Base-by-base conservation (phyloP, 140 eudicot species). In the Cichorium intybus region DNA sequence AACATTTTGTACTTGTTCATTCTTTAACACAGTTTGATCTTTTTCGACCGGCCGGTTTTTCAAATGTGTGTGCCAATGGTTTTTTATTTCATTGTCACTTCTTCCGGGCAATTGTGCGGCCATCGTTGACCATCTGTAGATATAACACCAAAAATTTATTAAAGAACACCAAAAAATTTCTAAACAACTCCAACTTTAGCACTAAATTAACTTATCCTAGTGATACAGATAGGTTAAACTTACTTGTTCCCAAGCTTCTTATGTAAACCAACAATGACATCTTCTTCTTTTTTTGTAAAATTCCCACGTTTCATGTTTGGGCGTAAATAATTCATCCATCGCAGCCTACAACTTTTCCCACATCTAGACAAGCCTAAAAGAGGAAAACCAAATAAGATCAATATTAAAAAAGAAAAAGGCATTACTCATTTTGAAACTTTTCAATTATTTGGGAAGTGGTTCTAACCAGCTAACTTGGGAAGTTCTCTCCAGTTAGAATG, bases 401-500 rank as follows among this genome's bases (percentile, higher is more conserved):
- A 17, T 20, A 59, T 70, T 45, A 33, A 43, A 4, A 4, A 43
- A 43, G 49, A 16, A 54, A 64, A 18, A 12, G 23, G 17, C 16
- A 11, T 48, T 7, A 37, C 4, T 24, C 15, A 15, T 17, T 9
- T 22, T 17, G 8, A 47, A 52, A n/a, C 14, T 29, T 34, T 2
- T 18, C 10, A 20, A 49, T 11, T 23, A 14, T 9, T 24, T 6
- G 5, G 48, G 20, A 28, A 10, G 35, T 10, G 8, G 18, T n/a
- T 28, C 31, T 10, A 4, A 82, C 88, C 84, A 10, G 88, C 88
- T 46, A 60, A 63, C 58, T 77, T 85, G 72, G 94, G 88, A 35
- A 85, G 78, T 65, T 76, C 43, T 7, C 84, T 74, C 94, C 95
- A 86, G 28, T 86, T 82, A 61, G 79, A 45, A 62, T 64, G 75